Evolutionary conservation across 768 basidiomycete species (phyloP), one percentile per base, ranked within the genome.

Genomic region (Lanmaoa pseudosensibilis): DNA sequence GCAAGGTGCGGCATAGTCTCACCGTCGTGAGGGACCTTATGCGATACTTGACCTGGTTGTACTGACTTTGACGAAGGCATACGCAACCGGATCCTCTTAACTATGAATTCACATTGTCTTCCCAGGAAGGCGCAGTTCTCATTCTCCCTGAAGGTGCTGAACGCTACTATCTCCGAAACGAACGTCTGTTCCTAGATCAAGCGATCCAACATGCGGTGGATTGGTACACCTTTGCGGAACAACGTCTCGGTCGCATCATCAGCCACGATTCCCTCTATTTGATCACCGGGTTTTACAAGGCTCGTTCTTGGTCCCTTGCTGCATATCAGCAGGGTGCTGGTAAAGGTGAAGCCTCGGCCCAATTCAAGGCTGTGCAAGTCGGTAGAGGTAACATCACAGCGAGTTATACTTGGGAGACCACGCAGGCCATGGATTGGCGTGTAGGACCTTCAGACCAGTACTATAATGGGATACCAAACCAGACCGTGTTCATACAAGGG

Each of bases 71-170:
- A 12, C 10, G 5, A 54, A 59, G 57, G 13, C 50, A 6, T n/a
- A 19, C 15, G 3, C 32, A 46, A 15, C 27, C 53, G 19, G 41
- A 46, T 21, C 46, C 45, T 16, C 51, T 61, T 10, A 53, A 46
- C 25, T 63, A 56, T 23, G 50, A 60, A 40, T 60, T 66, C 21
- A 49, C 19, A 1, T 40, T 64, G 9, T 57, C 65, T 23, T 58
- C 62, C 7, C 10, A n/a, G 9, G 69, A 71, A 61, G 73, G 70
- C 5, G 69, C 75, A 13, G 53, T 74, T 6, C 55, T 74, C 6
- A 56, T 67, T n/a, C 63, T 74, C 13, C 72, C 74, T 1, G 61
- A 70, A 39, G 75, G 72, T 2, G 67, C 69, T 1, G 50, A 51
- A 33, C 60, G 59, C 21, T 54, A 60, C 23, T 60, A 67, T 41